Evolutionary conservation across 2,329 filamentous ascomycete species (phyloP), one percentile per base, ranked within the genome.

Genomic region (Beauveria australis): DNA sequence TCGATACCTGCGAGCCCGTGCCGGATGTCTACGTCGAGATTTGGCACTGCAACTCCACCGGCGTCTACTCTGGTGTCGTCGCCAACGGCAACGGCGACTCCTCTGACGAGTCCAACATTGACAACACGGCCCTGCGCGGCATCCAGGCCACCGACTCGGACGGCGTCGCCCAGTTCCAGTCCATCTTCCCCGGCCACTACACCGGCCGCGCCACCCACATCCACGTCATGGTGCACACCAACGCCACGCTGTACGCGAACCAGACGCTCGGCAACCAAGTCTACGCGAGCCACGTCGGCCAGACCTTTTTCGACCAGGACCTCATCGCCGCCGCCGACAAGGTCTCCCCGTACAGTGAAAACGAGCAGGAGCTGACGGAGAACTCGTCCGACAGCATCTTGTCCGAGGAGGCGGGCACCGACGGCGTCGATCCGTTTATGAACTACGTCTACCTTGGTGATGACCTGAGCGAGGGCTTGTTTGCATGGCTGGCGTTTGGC

Each of bases 241-340:
- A 74, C 55, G 71, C 71, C 3, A 71, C 71, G 9, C 61, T 70
- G 3, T 64, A 69, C 18, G 52, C 65, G 37, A 75, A 76, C 65
- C 63, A 68, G 40, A 75, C 74, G 1, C 69, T 76, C 5, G 69
- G 69, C 22, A 69, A 67, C 33, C 67, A 72, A 0, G 70, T 69
- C 48, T 72, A 72, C 40, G 77, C 82, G 58, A 79, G 81, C 9
- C 83, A 88, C 70, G 78, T 87, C 33, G 84, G 85, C n/a, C 84
- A 88, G 70, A 71, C 85, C 59, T 88, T 85, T 74, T 83, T 86
- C 67, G 82, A 86, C 70, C 80, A 86, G 66, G 75, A 77, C 59
- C 78, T 88, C 40, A 78, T 84, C 62, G 63, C 70, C 5, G 67
- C 74, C 24, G 81, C 86, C 52, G 81, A 85, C 62, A 67, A 71